Evolutionary conservation across 2,329 filamentous ascomycete species (phyloP).

Genomic region (Alternaria brassicicola): DNA sequence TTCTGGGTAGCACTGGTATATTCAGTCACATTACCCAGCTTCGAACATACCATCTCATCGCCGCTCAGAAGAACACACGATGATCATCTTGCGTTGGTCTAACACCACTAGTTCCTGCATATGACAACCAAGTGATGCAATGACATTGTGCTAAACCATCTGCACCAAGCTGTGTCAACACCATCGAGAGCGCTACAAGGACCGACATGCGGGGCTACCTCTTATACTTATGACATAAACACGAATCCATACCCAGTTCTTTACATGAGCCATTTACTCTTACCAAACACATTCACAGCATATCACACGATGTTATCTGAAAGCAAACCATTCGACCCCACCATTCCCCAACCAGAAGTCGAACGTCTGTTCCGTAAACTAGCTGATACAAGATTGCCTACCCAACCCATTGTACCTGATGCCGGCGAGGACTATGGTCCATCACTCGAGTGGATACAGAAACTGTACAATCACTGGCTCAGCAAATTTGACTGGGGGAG

Average conservation of each 20-base stretch:
- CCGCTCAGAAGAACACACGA: neutral
- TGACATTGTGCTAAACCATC: neutral
- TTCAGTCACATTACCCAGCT: neutral
- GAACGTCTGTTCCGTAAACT: conserved; percentile 47
- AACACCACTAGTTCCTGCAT: neutral
- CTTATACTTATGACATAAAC: neutral
- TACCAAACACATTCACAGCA: neutral
- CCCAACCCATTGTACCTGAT: conserved; percentile 44
- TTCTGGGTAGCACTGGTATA: neutral
- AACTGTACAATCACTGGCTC: conserved; percentile 44
- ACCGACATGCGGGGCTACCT: neutral
- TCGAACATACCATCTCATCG: neutral
- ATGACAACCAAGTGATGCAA: neutral
- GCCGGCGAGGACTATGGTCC: conserved; percentile 46
- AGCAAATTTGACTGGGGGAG: conserved; percentile 44
- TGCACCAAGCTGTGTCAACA: neutral
- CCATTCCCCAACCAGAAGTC: conserved; percentile 45
- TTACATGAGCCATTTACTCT: neutral
- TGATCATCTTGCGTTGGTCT: neutral
- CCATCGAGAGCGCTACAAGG: neutral
- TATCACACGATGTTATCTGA: conserved; percentile 16
- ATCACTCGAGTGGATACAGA: conserved; percentile 42
- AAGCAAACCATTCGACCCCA: conserved; percentile 44
- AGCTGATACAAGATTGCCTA: conserved; percentile 41
- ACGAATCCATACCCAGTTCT: neutral